Conservation (phyloP, 202 grass and related monocot genomes). For the Digitaria exilis region DNA sequence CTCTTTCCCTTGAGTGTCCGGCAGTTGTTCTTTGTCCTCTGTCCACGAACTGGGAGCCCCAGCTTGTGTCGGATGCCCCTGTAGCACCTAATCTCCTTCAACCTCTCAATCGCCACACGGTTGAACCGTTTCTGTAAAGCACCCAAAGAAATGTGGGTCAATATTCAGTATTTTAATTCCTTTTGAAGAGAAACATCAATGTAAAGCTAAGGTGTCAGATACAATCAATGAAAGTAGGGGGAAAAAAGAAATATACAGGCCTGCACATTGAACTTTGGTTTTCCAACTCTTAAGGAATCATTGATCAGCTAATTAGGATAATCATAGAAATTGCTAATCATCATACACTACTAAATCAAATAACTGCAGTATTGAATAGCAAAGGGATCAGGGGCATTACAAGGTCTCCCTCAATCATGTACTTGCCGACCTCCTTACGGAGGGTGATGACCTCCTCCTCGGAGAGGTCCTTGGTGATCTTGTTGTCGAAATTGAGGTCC, state of each 20-base stretch:
- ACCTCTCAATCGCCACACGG: constrained; percentile 76
- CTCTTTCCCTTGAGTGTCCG: constrained; percentile 88
- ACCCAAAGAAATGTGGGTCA: not conserved
- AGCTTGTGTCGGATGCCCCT: constrained; percentile 76
- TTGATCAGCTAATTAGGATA: not conserved
- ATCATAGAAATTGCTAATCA: constrained; percentile 1
- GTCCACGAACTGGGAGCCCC: constrained; percentile 73
- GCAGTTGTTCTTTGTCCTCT: constrained; percentile 94
- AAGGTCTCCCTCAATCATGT: constrained; percentile 97
- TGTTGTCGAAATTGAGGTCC: constrained; percentile 78
- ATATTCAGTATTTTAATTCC: constrained; percentile 19
- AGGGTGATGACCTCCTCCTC: constrained; percentile 88
- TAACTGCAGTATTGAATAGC: not conserved
- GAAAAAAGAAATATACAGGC: not conserved
- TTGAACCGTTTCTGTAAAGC: constrained; percentile 81
- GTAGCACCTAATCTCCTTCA: constrained; percentile 94
- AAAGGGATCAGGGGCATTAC: constrained; percentile 47
- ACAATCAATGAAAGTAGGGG: not conserved
- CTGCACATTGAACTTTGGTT: not conserved
- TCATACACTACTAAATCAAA: not conserved
- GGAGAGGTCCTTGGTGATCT: constrained; percentile 76
- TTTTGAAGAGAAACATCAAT: constrained; percentile 12
- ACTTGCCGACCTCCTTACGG: constrained; percentile 88
- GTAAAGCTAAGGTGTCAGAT: not conserved
- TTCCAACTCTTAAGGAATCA: constrained; percentile 5